A percentile compares a stretch with the other conserved stretches of the same genome.
Evolutionary conservation across 768 basidiomycete species (phyloP).

Genomic region (Trametes cinnabarina): DNA sequence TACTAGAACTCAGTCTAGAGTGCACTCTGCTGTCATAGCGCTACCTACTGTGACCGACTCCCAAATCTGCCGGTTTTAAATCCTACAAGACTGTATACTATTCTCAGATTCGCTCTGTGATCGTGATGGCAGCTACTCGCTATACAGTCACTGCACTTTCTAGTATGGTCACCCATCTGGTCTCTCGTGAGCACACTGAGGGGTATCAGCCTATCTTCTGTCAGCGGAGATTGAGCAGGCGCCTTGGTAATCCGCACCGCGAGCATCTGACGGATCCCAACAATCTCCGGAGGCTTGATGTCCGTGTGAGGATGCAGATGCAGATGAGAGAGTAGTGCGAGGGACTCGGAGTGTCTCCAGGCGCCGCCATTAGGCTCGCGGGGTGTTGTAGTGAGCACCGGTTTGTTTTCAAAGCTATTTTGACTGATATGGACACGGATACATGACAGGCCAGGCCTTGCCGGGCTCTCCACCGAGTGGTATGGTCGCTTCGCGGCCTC

Average conservation of each 20-base stretch:
- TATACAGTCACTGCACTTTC: no score
- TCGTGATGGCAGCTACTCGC: no score
- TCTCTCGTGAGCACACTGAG: no score
- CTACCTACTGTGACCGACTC: no score
- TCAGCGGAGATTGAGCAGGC: neutral
- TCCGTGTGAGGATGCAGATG: conserved; percentile 9
- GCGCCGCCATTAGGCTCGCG: neutral
- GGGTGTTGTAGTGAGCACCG: conserved; percentile 10
- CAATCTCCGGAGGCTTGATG: conserved; percentile 10
- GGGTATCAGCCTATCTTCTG: neutral
- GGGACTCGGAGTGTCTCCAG: conserved; percentile 6
- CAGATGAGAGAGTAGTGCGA: conserved; percentile 8
- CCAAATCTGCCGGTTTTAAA: no score
- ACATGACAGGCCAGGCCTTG: conserved; percentile 2
- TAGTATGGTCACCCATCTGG: no score
- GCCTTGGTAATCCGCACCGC: neutral
- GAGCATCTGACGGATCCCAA: conserved; percentile 17
- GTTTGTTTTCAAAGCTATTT: conserved; percentile 11
- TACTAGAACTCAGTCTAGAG: no score
- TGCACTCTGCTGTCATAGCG: no score
- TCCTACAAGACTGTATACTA: no score
- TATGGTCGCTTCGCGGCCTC: neutral
- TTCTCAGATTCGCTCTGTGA: no score
- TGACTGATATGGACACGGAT: conserved; percentile 15
- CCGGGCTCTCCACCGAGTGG: neutral